Evolutionary conservation across 2,329 filamentous ascomycete species (phyloP).

Genomic region (Aspergillus sp.): DNA sequence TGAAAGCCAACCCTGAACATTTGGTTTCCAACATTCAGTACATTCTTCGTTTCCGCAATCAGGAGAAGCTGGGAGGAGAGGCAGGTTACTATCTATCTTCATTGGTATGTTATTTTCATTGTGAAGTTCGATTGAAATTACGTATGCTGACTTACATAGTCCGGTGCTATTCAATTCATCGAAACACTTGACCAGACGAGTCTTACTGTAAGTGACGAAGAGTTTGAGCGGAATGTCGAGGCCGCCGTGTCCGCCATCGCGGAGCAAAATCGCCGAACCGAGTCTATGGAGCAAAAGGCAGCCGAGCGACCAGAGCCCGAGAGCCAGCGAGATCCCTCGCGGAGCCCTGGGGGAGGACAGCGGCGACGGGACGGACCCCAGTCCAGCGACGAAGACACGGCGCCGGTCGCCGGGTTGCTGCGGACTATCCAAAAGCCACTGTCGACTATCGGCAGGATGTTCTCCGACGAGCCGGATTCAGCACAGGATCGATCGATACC

Average conservation of each 20-base stretch:
- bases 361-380: conserved; percentile 33
- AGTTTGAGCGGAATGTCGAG: conserved; percentile 95
- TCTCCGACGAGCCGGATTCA: conserved; percentile 58
- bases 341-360: conserved; percentile 53
- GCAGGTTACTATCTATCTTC: conserved; percentile 97
- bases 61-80: conserved; percentile 95
- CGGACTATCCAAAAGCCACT: conserved; percentile 86
- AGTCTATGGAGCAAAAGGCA: conserved; percentile 35
- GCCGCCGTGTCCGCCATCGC: conserved; percentile 91
- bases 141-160: conserved; percentile 19
- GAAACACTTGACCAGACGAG: conserved; percentile 93
- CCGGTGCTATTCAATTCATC: conserved; percentile 86
- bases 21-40: conserved; percentile 97
- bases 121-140: not conserved
- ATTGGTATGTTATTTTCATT: conserved; percentile 47
- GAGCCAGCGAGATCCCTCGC: conserved; percentile 50
- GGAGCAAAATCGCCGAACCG: conserved; percentile 65
- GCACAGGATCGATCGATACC: conserved; percentile 27
- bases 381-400: conserved; percentile 59
- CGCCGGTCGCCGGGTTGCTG: conserved; percentile 74
- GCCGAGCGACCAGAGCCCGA: conserved; percentile 38
- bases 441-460: conserved; percentile 87
- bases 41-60: conserved; percentile 91
- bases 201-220: conserved; percentile 84
- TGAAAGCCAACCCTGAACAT: conserved; percentile 90